phyloP scores from a whole-genome alignment of 2,329 filamentous ascomycete genomes.

The Phaeosphaeria sp. region DNA sequence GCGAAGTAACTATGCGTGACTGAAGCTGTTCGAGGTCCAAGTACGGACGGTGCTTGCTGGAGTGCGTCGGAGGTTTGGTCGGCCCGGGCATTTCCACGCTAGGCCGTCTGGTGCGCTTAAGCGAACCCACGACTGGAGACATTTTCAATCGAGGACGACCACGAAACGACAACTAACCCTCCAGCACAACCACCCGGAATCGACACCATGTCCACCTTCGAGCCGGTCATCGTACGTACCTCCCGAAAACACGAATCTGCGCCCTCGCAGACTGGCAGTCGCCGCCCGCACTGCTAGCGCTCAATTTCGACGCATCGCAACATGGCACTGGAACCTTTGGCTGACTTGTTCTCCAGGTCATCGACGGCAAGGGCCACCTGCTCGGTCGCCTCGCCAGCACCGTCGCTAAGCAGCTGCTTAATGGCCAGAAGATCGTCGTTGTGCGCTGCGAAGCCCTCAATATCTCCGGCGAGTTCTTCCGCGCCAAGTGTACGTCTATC shows the following conservation, averaged over 20 bases:
- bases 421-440: slow-evolving; percentile 98
- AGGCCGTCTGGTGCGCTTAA: not conserved
- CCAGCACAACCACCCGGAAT: slow-evolving; percentile 40
- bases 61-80: no score
- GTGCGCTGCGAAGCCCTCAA: slow-evolving; percentile 99
- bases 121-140: not conserved
- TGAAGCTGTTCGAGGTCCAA: no score
- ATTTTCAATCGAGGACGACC: not conserved
- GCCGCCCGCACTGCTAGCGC: slow-evolving; percentile 16
- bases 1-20: no score
- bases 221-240: slow-evolving; percentile 68
- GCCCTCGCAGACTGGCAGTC: slow-evolving; percentile 9
- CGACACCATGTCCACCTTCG: slow-evolving; percentile 69
- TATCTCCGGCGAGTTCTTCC: slow-evolving; percentile 99
- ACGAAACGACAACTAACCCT: slow-evolving; percentile 37
- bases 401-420: slow-evolving; percentile 98
- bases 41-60: no score
- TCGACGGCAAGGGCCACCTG: slow-evolving; percentile 99
- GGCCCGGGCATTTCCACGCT: no score
- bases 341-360: slow-evolving; percentile 64
- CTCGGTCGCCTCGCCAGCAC: slow-evolving; percentile 98
- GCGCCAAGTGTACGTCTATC: slow-evolving; percentile 92
- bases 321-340: slow-evolving; percentile 19
- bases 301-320: slow-evolving; percentile 9
- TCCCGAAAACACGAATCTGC: slow-evolving; percentile 20